phyloP scores from a whole-genome alignment of 495 filamentous ascomycete genomes.

The Annulohypoxylon nitens region DNA sequence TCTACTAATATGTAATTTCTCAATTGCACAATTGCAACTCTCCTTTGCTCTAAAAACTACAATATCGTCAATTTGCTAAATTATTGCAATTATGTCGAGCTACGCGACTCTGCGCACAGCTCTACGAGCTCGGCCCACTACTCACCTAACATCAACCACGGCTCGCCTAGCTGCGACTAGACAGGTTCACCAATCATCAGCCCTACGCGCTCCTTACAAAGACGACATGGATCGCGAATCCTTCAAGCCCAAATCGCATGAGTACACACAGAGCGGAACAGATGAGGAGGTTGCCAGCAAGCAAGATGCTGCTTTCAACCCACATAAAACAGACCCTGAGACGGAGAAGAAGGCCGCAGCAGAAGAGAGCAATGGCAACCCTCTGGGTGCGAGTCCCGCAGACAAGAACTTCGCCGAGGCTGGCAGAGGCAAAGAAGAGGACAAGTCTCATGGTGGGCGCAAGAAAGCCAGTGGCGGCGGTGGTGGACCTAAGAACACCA shows the following conservation, averaged over 20 bases:
- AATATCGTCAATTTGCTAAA: background rate
- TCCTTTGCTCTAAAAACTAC: background rate
- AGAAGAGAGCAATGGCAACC: slow-evolving; percentile 50
- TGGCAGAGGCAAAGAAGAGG: slow-evolving; percentile 29
- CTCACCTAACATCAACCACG: slow-evolving; percentile 22
- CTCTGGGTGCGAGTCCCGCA: slow-evolving; percentile 56
- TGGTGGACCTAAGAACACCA: slow-evolving; percentile 47
- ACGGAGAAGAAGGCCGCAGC: slow-evolving; percentile 46
- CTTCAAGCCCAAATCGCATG: slow-evolving; percentile 55
- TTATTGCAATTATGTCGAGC: slow-evolving; percentile 29
- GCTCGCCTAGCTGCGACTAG: slow-evolving; percentile 24
- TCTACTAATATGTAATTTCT: background rate
- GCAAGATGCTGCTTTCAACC: slow-evolving; percentile 57
- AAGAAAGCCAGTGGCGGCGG: slow-evolving; percentile 45
- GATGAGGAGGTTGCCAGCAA: slow-evolving; percentile 56
- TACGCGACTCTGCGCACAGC: slow-evolving; percentile 41
- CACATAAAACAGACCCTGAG: slow-evolving; percentile 57
- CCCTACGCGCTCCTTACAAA: slow-evolving; percentile 48
- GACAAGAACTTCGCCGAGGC: slow-evolving; percentile 51
- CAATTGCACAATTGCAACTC: slow-evolving; percentile 3
- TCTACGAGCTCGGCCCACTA: slow-evolving; percentile 32
- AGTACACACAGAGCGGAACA: slow-evolving; percentile 54
- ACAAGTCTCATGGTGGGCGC: slow-evolving; percentile 36
- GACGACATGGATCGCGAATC: slow-evolving; percentile 59
- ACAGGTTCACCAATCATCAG: slow-evolving; percentile 46